A percentile compares a stretch with the other conserved stretches of the same genome.
These are phyloP conservation scores for Phytophthora pinifolia DNA, from an alignment of 352 stramenopile genomes.

Conservation along the genomic window DNA sequence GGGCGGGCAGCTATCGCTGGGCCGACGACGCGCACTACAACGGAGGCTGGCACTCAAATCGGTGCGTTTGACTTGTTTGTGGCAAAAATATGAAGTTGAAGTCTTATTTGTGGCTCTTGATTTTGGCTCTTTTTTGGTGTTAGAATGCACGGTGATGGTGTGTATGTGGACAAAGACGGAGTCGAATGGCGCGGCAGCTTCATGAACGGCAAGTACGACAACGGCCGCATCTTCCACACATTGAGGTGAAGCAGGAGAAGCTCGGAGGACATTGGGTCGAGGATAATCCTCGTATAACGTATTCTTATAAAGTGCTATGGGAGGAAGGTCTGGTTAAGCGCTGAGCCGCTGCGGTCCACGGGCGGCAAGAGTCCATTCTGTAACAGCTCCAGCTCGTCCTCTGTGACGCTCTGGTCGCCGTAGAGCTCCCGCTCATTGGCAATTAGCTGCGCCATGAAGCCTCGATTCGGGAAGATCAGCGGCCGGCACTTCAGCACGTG, in stretches of 20 bases:
- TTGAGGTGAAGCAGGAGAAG: slow-evolving; percentile 43
- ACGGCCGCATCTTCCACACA: slow-evolving; percentile 74
- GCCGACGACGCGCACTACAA: slow-evolving; percentile 63
- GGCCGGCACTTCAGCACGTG: slow-evolving; percentile 77
- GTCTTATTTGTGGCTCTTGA: slow-evolving; percentile 12
- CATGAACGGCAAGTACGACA: slow-evolving; percentile 86
- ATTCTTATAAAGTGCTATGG: slow-evolving; percentile 29
- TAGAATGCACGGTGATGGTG: slow-evolving; percentile 76
- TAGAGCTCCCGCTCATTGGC: slow-evolving; percentile 67
- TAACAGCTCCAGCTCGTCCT: slow-evolving; percentile 68
- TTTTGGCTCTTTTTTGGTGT: slow-evolving; percentile 24
- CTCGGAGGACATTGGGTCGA: neutral
- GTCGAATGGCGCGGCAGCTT: slow-evolving; percentile 72
- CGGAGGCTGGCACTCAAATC: slow-evolving; percentile 56
- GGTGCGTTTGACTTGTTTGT: slow-evolving; percentile 26
- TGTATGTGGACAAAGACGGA: slow-evolving; percentile 74
- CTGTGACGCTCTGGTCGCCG: slow-evolving; percentile 57
- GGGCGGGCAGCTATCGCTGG: slow-evolving; percentile 68
- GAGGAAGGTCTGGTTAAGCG: slow-evolving; percentile 47
- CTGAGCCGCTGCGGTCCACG: slow-evolving; percentile 61
- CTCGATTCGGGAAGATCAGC: slow-evolving; percentile 78
- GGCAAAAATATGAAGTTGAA: slow-evolving; percentile 4
- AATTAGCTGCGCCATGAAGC: slow-evolving; percentile 81
- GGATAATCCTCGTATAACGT: slow-evolving; percentile 11
- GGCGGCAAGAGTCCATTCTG: slow-evolving; percentile 63